Evolutionary conservation across 495 filamentous ascomycete genomes (phyloP), one percentile per base, ranked within the genome.

Genomic region (Choiromyces venosus): DNA sequence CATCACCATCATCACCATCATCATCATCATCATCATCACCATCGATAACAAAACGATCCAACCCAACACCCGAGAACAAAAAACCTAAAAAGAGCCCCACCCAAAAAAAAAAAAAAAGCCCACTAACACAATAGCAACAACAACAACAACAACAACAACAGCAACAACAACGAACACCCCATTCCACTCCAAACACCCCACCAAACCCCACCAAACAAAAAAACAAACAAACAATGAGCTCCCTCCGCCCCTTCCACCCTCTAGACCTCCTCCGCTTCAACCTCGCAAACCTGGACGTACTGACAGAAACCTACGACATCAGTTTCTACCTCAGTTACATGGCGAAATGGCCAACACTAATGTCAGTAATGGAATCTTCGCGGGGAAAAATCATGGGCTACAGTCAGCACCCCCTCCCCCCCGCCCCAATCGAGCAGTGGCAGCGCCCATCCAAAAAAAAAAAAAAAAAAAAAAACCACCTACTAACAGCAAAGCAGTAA

Each of bases 291-390:
- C 91, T 98, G 56, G 95, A 98, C 82, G 91, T 92, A 16, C 85
- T 97, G 70, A 97, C 95, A 29, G 95, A 99, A 83, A 99, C 95
- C 75, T 99, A 97, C 83, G 92, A 94, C 82, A 87, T 97, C 72
- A 88, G 89, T 73, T 99, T 97, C 86, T 99, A 99, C 84, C 87
- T 97, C 46, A 91, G 94, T 71, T 98, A 99, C 83, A 87, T 97
- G 16, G 92, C 91, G 68, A 92, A 91, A 84, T 99, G 95, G 95
- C 95, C 95, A 0, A 90, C 93, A 3, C 88, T 98, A 36, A 97
- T 97, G 83, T 92, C 89, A 76, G 90, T 92, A 25, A 91, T 96
- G 65, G 91, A 97, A 81, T 91, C 92, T 69, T 87, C 87, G 61
- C 84, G 88, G 56, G 93, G 93, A 7, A 91, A 92, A 72, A 92